Evolutionary conservation across 352 stramenopile species (phyloP).

Genomic region (Thalassiosira hispida): DNA sequence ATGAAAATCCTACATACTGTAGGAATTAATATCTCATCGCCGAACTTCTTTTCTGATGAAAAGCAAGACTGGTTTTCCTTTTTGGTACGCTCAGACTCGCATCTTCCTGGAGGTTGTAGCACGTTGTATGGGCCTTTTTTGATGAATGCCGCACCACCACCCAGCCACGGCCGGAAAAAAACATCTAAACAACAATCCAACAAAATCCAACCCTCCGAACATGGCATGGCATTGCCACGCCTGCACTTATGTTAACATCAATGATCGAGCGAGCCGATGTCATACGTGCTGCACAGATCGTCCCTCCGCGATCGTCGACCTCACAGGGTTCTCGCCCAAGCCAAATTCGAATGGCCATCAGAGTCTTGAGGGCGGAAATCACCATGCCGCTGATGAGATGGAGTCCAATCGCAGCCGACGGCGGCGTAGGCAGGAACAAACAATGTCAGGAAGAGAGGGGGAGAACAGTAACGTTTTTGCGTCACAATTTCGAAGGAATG

Average conservation of each 20-base stretch:
- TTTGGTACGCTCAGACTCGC: no score
- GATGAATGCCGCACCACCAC: no score
- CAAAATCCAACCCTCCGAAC: not conserved
- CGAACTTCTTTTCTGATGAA: no score
- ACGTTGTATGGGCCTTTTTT: no score
- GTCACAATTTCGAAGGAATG: no score
- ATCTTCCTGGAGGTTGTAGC: no score
- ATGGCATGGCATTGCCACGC: slow-evolving; percentile 31
- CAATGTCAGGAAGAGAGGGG: not conserved
- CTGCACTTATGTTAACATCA: slow-evolving; percentile 49
- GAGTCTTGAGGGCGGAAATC: not conserved
- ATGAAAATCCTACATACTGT: no score
- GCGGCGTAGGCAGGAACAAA: slow-evolving; percentile 20
- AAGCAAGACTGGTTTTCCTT: no score
- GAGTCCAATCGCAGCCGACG: slow-evolving; percentile 46
- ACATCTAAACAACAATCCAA: no score
- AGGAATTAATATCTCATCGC: no score
- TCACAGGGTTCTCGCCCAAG: slow-evolving; percentile 38
- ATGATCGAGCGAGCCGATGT: slow-evolving; percentile 14
- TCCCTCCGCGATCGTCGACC: slow-evolving; percentile 27
- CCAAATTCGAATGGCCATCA: not conserved
- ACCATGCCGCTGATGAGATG: slow-evolving; percentile 18
- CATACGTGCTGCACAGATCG: slow-evolving; percentile 20
- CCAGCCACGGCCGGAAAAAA: no score
- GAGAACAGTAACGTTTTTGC: not conserved